Conservation (phyloP, 192 early-diverging fungal species). For the Spinellus fusiger region DNA sequence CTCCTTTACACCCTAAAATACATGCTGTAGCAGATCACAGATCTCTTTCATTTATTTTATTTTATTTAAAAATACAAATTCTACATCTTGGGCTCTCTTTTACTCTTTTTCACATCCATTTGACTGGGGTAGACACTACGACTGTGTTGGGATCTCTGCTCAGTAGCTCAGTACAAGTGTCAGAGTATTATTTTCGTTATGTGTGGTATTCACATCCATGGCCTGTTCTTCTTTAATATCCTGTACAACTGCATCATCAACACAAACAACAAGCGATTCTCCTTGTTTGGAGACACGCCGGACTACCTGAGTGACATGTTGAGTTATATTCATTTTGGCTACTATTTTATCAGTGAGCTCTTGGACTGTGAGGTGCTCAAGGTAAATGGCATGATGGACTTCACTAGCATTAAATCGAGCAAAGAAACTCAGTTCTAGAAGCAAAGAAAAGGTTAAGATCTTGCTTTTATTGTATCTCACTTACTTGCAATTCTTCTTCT, state of each 20-base stretch:
- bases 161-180: slow-evolving; percentile 43
- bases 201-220: slow-evolving; percentile 50
- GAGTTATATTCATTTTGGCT: slow-evolving; percentile 47
- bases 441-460: slow-evolving; percentile 7
- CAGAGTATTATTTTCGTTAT: slow-evolving; percentile 35
- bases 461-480: neutral
- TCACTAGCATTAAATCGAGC: slow-evolving; percentile 47
- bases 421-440: slow-evolving; percentile 47
- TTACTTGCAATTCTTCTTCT: slow-evolving; percentile 34
- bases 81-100: neutral
- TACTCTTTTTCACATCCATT: too few relatives aligned
- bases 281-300: slow-evolving; percentile 30
- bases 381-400: slow-evolving; percentile 58
- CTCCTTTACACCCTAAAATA: too few relatives aligned
- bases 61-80: neutral
- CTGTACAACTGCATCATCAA: slow-evolving; percentile 53
- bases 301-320: slow-evolving; percentile 35
- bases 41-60: neutral
- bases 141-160: neutral
- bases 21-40: too few relatives aligned
- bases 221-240: slow-evolving; percentile 60
- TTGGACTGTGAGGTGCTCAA: slow-evolving; percentile 46
- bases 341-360: slow-evolving; percentile 48
- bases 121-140: neutral
- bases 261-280: slow-evolving; percentile 42